Evolutionary conservation across 352 stramenopile genomes (phyloP).

Genomic region (Saprolegnia parasitica): DNA sequence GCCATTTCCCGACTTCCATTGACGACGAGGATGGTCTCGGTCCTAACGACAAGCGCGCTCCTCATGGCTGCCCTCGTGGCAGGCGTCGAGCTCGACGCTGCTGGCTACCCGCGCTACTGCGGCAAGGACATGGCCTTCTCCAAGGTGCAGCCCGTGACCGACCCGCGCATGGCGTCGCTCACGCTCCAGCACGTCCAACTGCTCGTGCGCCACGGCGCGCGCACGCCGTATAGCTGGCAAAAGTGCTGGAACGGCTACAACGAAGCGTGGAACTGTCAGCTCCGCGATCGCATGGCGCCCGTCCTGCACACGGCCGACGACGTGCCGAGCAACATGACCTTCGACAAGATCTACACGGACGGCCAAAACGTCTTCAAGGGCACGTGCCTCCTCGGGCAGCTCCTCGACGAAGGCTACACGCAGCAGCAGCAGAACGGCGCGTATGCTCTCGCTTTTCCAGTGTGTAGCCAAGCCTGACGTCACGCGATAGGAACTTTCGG

Average conservation of each 20-base stretch:
- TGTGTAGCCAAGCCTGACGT: not conserved
- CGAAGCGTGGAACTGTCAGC: slow-evolving; percentile 25
- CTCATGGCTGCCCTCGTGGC: not conserved
- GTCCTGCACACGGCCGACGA: slow-evolving; percentile 15
- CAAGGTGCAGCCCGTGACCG: slow-evolving; percentile 11
- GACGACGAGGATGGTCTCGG: not conserved
- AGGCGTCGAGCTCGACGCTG: not conserved
- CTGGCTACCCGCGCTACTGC: slow-evolving; percentile 23
- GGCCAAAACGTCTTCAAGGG: slow-evolving; percentile 24
- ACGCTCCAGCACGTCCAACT: slow-evolving; percentile 24
- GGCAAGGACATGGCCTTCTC: slow-evolving; percentile 23
- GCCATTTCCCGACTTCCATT: not conserved
- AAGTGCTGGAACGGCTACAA: slow-evolving; percentile 28
- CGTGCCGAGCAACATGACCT: not conserved
- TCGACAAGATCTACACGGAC: slow-evolving; percentile 24
- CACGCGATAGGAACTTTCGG: slow-evolving; percentile 6
- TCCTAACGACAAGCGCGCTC: not conserved
- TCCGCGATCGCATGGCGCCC: slow-evolving; percentile 17
- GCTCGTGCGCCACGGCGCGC: slow-evolving; percentile 25
- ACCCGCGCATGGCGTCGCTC: not conserved
- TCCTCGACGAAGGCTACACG: slow-evolving; percentile 26
- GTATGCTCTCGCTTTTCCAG: not conserved
- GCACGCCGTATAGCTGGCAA: slow-evolving; percentile 13
- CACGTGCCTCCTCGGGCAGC: slow-evolving; percentile 24
- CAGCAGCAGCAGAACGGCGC: slow-evolving; percentile 20